Conservation (phyloP, 192 early-diverging fungal genomes). For the Borealophlyctis nickersoniae region DNA sequence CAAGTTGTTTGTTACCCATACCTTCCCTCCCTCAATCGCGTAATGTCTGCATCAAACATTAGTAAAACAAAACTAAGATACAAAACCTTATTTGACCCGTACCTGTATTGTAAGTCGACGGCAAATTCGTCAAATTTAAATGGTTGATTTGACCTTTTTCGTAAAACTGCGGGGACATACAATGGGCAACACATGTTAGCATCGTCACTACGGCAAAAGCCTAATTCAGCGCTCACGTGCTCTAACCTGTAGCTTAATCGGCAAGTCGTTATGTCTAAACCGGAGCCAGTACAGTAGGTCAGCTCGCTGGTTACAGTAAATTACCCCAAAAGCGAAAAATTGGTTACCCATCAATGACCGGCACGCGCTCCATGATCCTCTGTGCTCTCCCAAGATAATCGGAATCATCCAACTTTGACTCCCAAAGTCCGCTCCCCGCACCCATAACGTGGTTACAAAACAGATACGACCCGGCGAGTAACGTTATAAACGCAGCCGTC, state of each 20-base stretch:
- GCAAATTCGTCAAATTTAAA: conserved; percentile 27
- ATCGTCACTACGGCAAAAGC: no score
- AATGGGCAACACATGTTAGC: neutral
- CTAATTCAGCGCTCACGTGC: neutral
- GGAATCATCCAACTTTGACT: neutral
- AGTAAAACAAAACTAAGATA: neutral
- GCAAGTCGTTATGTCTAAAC: conserved; percentile 29
- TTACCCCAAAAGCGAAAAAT: no score
- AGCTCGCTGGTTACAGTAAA: no score
- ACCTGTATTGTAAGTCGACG: conserved; percentile 13
- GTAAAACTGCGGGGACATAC: neutral
- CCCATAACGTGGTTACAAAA: no score
- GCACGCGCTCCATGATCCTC: conserved; percentile 15
- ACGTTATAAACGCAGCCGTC: no score
- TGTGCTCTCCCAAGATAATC: conserved; percentile 24
- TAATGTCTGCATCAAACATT: conserved; percentile 28
- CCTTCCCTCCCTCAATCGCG: conserved; percentile 24
- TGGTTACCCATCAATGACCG: conserved; percentile 26
- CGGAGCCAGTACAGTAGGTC: neutral
- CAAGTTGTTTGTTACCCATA: conserved; percentile 2
- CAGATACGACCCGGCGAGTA: no score
- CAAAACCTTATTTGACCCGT: no score
- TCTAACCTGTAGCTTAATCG: conserved; percentile 19
- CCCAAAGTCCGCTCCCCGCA: no score
- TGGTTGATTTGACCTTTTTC: conserved; percentile 17